Conservation (phyloP, 2,329 filamentous ascomycete genomes). For the Fusarium paranaense region DNA sequence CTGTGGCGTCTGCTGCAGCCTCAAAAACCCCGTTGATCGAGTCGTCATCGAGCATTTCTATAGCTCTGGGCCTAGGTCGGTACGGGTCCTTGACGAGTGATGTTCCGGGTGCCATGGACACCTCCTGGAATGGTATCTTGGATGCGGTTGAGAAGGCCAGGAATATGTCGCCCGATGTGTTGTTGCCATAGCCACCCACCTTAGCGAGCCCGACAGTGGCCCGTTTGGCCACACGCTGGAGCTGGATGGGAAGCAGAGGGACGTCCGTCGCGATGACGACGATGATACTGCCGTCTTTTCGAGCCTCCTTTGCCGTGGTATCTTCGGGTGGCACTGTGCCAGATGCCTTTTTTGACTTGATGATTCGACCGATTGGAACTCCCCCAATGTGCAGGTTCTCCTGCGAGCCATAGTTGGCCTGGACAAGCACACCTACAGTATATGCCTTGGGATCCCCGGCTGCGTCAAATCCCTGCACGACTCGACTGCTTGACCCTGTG, state of each 20-base stretch:
- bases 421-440: slow-evolving; percentile 71
- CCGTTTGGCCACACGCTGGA: slow-evolving; percentile 65
- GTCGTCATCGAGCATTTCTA: slow-evolving; percentile 61
- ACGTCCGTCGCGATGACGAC: slow-evolving; percentile 49
- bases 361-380: slow-evolving; percentile 70
- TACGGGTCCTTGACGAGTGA: slow-evolving; percentile 56
- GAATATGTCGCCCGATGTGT: slow-evolving; percentile 75
- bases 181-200: slow-evolving; percentile 71
- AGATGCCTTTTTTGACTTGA: slow-evolving; percentile 45
- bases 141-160: slow-evolving; percentile 74
- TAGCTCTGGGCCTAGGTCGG: slow-evolving; percentile 42
- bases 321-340: slow-evolving; percentile 47
- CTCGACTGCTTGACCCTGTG: slow-evolving; percentile 70
- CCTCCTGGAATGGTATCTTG: slow-evolving; percentile 54
- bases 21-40: slow-evolving; percentile 72
- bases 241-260: slow-evolving; percentile 48
- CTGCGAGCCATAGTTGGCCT: slow-evolving; percentile 73
- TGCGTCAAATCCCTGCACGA: slow-evolving; percentile 60
- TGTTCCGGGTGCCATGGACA: slow-evolving; percentile 42
- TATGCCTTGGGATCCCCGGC: slow-evolving; percentile 56
- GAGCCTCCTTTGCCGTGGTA: slow-evolving; percentile 37
- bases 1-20: slow-evolving; percentile 70
- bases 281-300: slow-evolving; percentile 52
- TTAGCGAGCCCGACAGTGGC: slow-evolving; percentile 71
- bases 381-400: slow-evolving; percentile 69